These are phyloP conservation scores for Hordeum pubiflorum DNA, from an alignment of 202 grass and related monocot species.

Conservation along the genomic window DNA sequence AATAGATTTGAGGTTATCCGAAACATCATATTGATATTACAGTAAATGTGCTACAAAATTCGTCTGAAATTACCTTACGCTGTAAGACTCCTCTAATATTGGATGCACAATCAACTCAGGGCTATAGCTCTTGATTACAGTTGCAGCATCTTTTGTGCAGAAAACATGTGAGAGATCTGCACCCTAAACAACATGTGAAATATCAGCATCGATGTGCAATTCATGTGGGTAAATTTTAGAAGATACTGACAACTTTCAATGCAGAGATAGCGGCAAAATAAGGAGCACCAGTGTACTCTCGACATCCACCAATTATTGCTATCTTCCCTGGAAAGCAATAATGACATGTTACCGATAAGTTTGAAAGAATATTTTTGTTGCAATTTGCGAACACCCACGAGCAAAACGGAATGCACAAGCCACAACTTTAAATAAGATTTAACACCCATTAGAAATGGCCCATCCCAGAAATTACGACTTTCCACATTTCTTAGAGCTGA, in stretches of 20 bases:
- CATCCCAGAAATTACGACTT: background rate
- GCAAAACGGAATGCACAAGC: background rate
- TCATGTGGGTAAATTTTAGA: background rate
- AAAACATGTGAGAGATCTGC: slow-evolving; percentile 96
- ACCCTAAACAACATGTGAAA: slow-evolving; percentile 49
- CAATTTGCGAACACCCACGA: background rate
- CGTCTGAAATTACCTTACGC: slow-evolving; percentile 57
- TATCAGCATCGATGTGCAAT: background rate
- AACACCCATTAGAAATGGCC: background rate
- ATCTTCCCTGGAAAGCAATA: slow-evolving; percentile 58
- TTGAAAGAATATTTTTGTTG: background rate
- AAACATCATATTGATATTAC: background rate
- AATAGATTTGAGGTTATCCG: background rate
- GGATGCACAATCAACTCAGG: slow-evolving; percentile 95
- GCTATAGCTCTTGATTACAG: slow-evolving; percentile 95
- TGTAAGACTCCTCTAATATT: slow-evolving; percentile 86
- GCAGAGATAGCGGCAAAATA: slow-evolving; percentile 96
- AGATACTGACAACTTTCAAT: slow-evolving; percentile 74
- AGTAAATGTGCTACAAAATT: background rate
- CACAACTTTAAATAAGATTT: background rate
- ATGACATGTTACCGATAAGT: background rate
- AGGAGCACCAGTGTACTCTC: slow-evolving; percentile 95
- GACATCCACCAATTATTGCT: slow-evolving; percentile 91
- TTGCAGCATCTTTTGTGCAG: slow-evolving; percentile 92
- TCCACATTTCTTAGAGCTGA: background rate